These are phyloP conservation scores for Mycena venus DNA, from an alignment of 768 basidiomycete species.

Conservation along the genomic window DNA sequence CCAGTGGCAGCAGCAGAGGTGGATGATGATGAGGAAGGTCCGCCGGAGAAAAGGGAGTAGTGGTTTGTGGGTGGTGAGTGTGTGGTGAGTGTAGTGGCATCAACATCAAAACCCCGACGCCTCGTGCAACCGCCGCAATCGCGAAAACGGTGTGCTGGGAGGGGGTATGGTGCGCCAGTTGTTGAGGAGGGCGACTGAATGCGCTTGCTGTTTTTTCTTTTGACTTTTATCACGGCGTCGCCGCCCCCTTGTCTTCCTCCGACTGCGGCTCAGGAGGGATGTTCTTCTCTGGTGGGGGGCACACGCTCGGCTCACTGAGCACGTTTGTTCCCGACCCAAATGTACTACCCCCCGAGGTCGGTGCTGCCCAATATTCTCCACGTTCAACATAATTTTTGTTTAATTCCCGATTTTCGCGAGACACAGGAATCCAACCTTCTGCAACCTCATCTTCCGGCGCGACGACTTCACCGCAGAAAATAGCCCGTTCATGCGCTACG, in stretches of 20 bases:
- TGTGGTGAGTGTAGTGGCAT: constrained; percentile 97
- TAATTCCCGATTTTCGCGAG: too few relatives aligned
- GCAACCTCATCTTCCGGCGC: constrained; percentile 91
- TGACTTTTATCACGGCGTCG: constrained; percentile 34
- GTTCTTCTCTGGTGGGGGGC: constrained; percentile 80
- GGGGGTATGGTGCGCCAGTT: constrained; percentile 77
- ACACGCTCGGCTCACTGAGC: constrained; percentile 88
- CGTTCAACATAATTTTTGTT: too few relatives aligned
- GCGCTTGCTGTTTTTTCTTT: constrained; percentile 41
- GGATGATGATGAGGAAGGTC: constrained; percentile 62
- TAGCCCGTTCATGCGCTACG: constrained; percentile 87
- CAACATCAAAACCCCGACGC: constrained; percentile 88
- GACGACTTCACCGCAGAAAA: constrained; percentile 95
- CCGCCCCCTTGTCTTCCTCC: constrained; percentile 33
- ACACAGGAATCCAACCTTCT: constrained; percentile 85
- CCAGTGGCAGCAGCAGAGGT: too few relatives aligned
- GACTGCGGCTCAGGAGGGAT: constrained; percentile 13
- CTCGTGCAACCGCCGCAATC: constrained; percentile 40
- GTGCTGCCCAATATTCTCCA: too few relatives aligned
- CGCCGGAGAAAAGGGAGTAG: constrained; percentile 74
- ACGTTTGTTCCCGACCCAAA: constrained; percentile 81
- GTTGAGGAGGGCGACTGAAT: constrained; percentile 87
- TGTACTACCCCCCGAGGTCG: too few relatives aligned
- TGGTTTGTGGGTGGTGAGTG: constrained; percentile 96
- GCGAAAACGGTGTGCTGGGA: constrained; percentile 54